Conservation (phyloP, 805 yeast genomes). For the Scheffersomyces ergatensis region DNA sequence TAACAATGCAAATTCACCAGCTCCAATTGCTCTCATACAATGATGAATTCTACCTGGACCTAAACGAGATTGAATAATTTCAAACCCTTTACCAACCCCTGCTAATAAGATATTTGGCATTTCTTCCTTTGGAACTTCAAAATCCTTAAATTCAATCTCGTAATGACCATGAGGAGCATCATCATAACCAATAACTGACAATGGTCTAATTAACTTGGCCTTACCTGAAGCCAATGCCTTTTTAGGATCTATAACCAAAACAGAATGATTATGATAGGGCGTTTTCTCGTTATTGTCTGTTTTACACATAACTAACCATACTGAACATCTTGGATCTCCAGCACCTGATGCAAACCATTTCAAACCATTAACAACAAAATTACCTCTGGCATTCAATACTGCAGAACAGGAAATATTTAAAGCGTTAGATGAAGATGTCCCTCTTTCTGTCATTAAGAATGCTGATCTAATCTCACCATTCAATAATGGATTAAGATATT, state of each 20-base stretch:
- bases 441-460: slow-evolving; percentile 63
- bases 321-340: slow-evolving; percentile 59
- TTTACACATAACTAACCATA: slow-evolving; percentile 55
- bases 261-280: slow-evolving; percentile 53
- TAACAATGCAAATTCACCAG: slow-evolving; percentile 54
- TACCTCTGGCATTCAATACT: slow-evolving; percentile 32
- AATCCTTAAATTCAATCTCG: slow-evolving; percentile 52
- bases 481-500: slow-evolving; percentile 52
- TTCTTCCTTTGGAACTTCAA: slow-evolving; percentile 44
- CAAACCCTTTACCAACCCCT: slow-evolving; percentile 55
- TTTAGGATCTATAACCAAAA: slow-evolving; percentile 52
- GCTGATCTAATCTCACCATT: slow-evolving; percentile 58
- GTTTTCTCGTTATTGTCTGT: slow-evolving; percentile 27
- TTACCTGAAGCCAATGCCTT: slow-evolving; percentile 48
- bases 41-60: slow-evolving; percentile 74
- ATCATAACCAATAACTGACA: slow-evolving; percentile 56
- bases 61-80: slow-evolving; percentile 59
- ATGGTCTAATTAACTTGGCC: slow-evolving; percentile 49
- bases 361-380: slow-evolving; percentile 54
- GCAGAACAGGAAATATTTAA: slow-evolving; percentile 53
- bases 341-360: slow-evolving; percentile 76
- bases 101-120: slow-evolving; percentile 42
- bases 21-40: slow-evolving; percentile 64
- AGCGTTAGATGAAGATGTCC: slow-evolving; percentile 60
- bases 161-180: slow-evolving; percentile 75